Percentiles rank a stretch among this genome's conserved stretches.
These are phyloP conservation scores for Alternaria triticimaculans DNA, from an alignment of 2,329 filamentous ascomycete species.

Conservation along the genomic window DNA sequence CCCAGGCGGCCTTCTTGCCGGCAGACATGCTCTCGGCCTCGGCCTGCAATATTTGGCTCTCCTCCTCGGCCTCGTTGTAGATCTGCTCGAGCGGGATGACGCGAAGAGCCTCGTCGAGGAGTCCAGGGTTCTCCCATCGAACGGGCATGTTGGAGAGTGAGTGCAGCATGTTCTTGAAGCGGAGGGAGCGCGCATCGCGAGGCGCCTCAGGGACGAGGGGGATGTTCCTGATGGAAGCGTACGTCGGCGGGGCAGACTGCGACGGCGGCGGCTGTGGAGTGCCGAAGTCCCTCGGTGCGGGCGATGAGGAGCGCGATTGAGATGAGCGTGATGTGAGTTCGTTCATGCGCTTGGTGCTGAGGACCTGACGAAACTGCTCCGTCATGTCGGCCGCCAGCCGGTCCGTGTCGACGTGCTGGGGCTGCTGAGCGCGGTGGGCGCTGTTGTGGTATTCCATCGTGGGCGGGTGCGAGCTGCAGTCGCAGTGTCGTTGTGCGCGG, in stretches of 20 bases:
- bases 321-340: conserved; percentile 70
- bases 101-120: conserved; percentile 89
- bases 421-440: conserved; percentile 35
- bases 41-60: conserved; percentile 84
- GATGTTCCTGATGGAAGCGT: conserved; percentile 67
- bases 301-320: conserved; percentile 67
- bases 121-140: conserved; percentile 94
- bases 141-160: conserved; percentile 86
- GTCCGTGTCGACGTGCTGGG: conserved; percentile 35
- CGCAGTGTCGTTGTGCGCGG: conserved; percentile 14
- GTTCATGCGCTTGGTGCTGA: conserved; percentile 86
- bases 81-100: conserved; percentile 88
- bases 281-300: conserved; percentile 57
- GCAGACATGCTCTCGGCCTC: conserved; percentile 87
- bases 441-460: conserved; percentile 46
- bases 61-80: conserved; percentile 92
- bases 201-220: conserved; percentile 79
- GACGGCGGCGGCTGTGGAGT: conserved; percentile 47
- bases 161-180: conserved; percentile 74
- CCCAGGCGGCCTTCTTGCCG: conserved; percentile 84
- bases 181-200: conserved; percentile 55
- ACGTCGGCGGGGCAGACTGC: conserved; percentile 60
- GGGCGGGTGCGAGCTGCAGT: conserved; percentile 27
- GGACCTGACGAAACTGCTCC: conserved; percentile 82
- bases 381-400: conserved; percentile 74